Conservation (phyloP, 2,329 filamentous ascomycete species). For the Cladophialophora carrionii region DNA sequence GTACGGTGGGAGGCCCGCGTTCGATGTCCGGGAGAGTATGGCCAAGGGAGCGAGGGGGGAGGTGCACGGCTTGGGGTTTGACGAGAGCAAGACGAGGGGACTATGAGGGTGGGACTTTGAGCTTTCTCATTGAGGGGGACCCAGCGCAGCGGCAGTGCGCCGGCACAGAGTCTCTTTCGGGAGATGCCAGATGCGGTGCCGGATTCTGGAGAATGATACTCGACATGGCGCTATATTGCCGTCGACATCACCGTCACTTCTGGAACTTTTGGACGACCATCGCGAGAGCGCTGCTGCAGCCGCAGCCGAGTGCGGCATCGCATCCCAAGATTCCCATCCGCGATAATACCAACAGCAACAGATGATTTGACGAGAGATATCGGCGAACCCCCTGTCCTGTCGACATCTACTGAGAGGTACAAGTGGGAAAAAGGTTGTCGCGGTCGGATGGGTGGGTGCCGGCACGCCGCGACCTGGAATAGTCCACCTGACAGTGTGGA, state of each 20-base stretch:
- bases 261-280: neutral
- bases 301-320: too few relatives aligned
- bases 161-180: neutral
- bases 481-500: too few relatives aligned
- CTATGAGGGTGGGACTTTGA: slow-evolving; percentile 40
- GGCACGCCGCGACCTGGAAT: too few relatives aligned
- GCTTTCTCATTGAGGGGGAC: too few relatives aligned
- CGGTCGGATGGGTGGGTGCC: too few relatives aligned
- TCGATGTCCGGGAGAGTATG: slow-evolving; percentile 68
- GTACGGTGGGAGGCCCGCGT: slow-evolving; percentile 77
- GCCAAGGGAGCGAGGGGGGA: slow-evolving; percentile 61
- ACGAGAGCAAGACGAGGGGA: slow-evolving; percentile 54
- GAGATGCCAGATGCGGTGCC: neutral
- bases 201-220: neutral
- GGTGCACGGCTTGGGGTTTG: slow-evolving; percentile 44
- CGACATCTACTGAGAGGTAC: too few relatives aligned
- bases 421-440: too few relatives aligned
- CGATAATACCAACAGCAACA: neutral
- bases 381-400: too few relatives aligned
- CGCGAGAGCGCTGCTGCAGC: neutral
- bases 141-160: too few relatives aligned
- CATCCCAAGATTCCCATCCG: too few relatives aligned
- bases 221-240: neutral
- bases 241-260: neutral
- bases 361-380: too few relatives aligned